These are phyloP conservation scores for Thielaviopsis euricoi DNA, from an alignment of 2,329 filamentous ascomycete genomes.

Conservation along the genomic window DNA sequence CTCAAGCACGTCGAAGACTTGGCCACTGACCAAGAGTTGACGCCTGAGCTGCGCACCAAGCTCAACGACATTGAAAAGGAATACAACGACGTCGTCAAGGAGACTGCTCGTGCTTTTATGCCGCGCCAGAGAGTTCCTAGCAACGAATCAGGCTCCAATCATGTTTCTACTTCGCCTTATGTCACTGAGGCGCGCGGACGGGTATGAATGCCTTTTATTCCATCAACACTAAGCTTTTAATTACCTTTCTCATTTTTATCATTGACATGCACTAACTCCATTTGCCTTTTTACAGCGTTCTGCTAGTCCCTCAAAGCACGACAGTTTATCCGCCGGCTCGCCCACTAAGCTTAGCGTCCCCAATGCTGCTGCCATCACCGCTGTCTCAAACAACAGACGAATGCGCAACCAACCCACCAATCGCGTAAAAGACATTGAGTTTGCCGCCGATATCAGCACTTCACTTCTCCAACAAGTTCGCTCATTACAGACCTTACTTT, in stretches of 20 bases:
- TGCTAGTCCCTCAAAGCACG: constrained; percentile 60
- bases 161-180: constrained; percentile 30
- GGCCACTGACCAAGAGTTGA: constrained; percentile 60
- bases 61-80: constrained; percentile 81
- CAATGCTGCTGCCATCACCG: not conserved
- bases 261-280: not conserved
- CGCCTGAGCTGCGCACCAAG: constrained; percentile 65
- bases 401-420: constrained; percentile 79
- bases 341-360: constrained; percentile 80
- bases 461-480: constrained; percentile 88
- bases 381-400: constrained; percentile 43
- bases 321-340: constrained; percentile 68
- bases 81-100: constrained; percentile 82
- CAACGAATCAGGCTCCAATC: constrained; percentile 31
- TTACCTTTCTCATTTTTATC: not conserved
- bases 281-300: constrained; percentile 36
- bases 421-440: constrained; percentile 88
- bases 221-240: not conserved
- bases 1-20: constrained; percentile 71
- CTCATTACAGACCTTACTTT: constrained; percentile 68
- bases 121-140: constrained; percentile 69
- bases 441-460: constrained; percentile 95
- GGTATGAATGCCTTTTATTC: constrained; percentile 22
- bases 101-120: constrained; percentile 77
- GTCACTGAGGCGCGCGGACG: constrained; percentile 35